A percentile compares a stretch with the other conserved stretches of the same genome.
Evolutionary conservation across 495 filamentous ascomycete species (phyloP).

Genomic region (Oidiodendron maius): DNA sequence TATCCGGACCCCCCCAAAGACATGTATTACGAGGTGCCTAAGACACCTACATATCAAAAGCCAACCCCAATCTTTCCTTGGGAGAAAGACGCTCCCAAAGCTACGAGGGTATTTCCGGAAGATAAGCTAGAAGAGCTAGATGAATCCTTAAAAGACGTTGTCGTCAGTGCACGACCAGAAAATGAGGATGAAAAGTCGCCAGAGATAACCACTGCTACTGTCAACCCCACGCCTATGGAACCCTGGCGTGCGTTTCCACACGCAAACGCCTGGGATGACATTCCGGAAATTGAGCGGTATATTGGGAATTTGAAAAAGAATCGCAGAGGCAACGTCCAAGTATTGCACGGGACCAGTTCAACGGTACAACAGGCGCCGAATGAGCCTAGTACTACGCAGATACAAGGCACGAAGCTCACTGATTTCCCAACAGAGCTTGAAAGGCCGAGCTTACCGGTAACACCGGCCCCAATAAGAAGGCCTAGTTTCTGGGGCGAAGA

Average conservation of each 20-base stretch:
- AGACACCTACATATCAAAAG: constrained; percentile 47
- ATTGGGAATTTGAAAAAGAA: constrained; percentile 63
- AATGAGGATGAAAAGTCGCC: constrained; percentile 21
- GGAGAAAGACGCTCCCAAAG: constrained; percentile 59
- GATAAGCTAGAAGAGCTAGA: constrained; percentile 51
- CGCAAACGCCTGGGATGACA: constrained; percentile 84
- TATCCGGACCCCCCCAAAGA: constrained; percentile 79
- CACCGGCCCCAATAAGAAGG: constrained; percentile 68
- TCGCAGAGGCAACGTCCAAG: constrained; percentile 55
- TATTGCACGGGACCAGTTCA: constrained; percentile 31
- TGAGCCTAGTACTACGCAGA: constrained; percentile 25
- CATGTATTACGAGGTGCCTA: constrained; percentile 78
- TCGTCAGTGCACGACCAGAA: constrained; percentile 8
- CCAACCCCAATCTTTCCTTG: constrained; percentile 77
- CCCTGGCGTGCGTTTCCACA: constrained; percentile 60
- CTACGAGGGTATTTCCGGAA: constrained; percentile 69
- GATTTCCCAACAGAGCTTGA: constrained; percentile 83
- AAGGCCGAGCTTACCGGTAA: constrained; percentile 85
- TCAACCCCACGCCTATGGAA: constrained; percentile 35
- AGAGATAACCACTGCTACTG: constrained; percentile 37
- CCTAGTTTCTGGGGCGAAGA: constrained; percentile 46
- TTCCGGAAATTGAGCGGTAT: constrained; percentile 75
- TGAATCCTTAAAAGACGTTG: constrained; percentile 8
- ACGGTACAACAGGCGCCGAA: constrained; percentile 24
- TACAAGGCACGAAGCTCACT: constrained; percentile 60